Conservation (phyloP, 208 protist species). For the Wallacemonas sp. region DNA sequence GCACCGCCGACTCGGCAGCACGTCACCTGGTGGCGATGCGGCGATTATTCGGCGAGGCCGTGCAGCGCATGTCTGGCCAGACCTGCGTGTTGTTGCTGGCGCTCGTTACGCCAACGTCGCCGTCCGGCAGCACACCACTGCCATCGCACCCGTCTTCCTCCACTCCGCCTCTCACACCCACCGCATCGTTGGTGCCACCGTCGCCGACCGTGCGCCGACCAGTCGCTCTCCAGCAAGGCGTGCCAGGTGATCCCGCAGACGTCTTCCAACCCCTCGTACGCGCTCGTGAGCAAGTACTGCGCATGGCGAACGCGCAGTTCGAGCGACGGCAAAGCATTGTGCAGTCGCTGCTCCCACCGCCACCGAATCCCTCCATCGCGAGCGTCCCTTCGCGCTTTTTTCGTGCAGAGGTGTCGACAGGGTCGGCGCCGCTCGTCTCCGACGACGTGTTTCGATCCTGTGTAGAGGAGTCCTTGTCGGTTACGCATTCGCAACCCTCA, state of each 20-base stretch:
- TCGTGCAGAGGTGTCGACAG: too few species aligned
- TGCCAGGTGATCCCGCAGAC: conserved; percentile 5
- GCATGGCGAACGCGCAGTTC: not conserved
- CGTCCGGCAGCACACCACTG: not conserved
- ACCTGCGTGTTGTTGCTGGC: conserved; percentile 38
- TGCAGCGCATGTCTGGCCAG: conserved; percentile 37
- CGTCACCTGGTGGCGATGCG: conserved; percentile 22
- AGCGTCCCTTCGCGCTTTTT: too few species aligned
- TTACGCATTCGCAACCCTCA: not conserved
- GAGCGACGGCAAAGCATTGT: conserved; percentile 3
- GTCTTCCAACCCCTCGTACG: conserved; percentile 5
- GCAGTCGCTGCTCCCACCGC: not conserved
- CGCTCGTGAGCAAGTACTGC: not conserved
- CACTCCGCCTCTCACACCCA: too few species aligned
- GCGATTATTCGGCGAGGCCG: conserved; percentile 19
- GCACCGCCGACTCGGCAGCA: conserved; percentile 9
- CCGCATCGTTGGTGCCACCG: not conserved
- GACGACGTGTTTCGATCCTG: too few species aligned
- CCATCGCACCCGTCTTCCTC: too few species aligned
- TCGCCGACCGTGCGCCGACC: too few species aligned
- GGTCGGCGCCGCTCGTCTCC: too few species aligned
- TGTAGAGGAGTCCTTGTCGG: too few species aligned
- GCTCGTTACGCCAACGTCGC: conserved; percentile 18
- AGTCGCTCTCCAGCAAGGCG: conserved; percentile 1
- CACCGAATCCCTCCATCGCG: too few species aligned